These are phyloP conservation scores for Thelonectria discophora DNA, from an alignment of 2,329 filamentous ascomycete species.

Conservation along the genomic window DNA sequence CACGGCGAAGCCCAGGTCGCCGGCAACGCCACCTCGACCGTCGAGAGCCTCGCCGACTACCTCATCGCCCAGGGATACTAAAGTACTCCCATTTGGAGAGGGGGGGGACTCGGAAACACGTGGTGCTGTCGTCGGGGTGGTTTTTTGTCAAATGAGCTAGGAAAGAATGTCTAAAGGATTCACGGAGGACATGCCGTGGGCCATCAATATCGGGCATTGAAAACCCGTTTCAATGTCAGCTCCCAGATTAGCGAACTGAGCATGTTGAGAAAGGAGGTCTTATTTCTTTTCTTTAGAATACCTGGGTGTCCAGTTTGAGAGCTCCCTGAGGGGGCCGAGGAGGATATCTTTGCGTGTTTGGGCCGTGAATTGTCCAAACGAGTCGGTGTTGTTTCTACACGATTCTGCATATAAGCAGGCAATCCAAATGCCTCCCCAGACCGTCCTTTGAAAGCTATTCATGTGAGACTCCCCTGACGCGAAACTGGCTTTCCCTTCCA, in stretches of 20 bases:
- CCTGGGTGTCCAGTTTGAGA: conserved; percentile 31
- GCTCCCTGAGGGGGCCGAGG: conserved; percentile 30
- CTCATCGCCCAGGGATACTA: conserved; percentile 82
- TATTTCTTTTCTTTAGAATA: conserved; percentile 39
- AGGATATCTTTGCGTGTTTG: conserved; percentile 36
- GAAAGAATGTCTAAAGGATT: conserved; percentile 9
- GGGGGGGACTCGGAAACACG: neutral
- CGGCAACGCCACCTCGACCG: conserved; percentile 78
- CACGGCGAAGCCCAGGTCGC: conserved; percentile 79
- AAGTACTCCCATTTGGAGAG: conserved; percentile 30
- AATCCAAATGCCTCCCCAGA: conserved; percentile 37
- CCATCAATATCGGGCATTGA: conserved; percentile 13
- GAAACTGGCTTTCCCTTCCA: conserved; percentile 12
- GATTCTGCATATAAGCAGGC: conserved; percentile 44
- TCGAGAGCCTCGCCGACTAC: conserved; percentile 88
- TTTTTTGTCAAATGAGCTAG: neutral
- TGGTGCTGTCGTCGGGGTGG: neutral
- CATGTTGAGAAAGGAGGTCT: conserved; percentile 33
- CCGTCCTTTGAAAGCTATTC: conserved; percentile 10
- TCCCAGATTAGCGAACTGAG: conserved; percentile 27
- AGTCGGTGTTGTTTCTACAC: conserved; percentile 38
- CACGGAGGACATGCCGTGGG: conserved; percentile 23
- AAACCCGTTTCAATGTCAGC: conserved; percentile 7
- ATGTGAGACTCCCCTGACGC: conserved; percentile 3
- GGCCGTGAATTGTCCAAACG: conserved; percentile 32